phyloP scores from a whole-genome alignment of 2,329 filamentous ascomycete species.

The Neospermospora avenae region DNA sequence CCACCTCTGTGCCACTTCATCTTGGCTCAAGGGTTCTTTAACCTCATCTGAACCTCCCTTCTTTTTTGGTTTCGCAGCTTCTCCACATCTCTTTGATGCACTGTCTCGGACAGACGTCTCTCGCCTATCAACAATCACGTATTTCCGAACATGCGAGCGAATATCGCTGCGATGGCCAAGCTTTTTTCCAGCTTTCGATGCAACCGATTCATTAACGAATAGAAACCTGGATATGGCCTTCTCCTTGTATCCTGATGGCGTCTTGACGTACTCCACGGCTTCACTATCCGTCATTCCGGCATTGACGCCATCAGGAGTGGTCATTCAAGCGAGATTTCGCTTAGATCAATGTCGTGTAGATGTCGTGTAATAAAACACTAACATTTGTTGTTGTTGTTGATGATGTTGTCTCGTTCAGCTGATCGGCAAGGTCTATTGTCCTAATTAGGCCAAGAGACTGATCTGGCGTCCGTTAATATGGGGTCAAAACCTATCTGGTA shows the following conservation, averaged over 20 bases:
- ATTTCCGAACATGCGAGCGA: neutral
- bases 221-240: neutral
- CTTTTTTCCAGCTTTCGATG: neutral
- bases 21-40: neutral
- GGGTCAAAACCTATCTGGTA: too few relatives aligned
- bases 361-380: neutral
- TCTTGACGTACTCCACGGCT: neutral
- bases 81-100: neutral
- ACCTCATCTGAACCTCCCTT: neutral
- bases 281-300: neutral
- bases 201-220: neutral
- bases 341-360: neutral
- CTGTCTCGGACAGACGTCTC: neutral
- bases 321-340: too few relatives aligned
- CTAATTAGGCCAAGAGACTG: neutral
- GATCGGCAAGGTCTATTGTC: neutral
- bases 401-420: neutral
- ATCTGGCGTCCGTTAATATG: neutral
- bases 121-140: neutral
- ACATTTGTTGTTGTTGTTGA: neutral
- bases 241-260: neutral
- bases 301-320: too few relatives aligned
- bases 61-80: neutral
- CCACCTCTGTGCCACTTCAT: neutral
- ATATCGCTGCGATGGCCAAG: neutral